phyloP scores from a whole-genome alignment of 129 eudicot species.

The Flaveria robusta region DNA sequence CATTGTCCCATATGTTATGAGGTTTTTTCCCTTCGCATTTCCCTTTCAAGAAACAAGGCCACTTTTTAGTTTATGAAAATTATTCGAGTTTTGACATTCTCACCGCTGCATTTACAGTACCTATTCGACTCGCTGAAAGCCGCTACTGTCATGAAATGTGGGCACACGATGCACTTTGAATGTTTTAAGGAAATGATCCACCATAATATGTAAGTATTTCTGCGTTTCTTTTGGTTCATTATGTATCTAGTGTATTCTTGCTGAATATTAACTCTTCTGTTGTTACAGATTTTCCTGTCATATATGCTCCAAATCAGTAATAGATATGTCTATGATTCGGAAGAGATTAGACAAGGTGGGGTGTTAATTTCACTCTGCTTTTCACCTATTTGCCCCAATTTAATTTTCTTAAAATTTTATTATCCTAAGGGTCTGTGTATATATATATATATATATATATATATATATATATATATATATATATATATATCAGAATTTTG shows the following conservation, averaged over 20 bases:
- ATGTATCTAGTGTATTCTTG: neutral
- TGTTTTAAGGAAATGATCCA: constrained; percentile 77
- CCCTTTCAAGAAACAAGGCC: neutral
- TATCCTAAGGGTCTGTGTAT: neutral
- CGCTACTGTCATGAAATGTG: constrained; percentile 87
- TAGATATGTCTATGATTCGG: constrained; percentile 84
- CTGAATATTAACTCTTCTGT: neutral
- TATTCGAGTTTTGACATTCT: neutral
- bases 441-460: too few relatives aligned
- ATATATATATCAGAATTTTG: neutral
- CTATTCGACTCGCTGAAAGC: constrained; percentile 88
- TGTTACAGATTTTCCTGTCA: constrained; percentile 73
- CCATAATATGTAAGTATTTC: constrained; percentile 68
- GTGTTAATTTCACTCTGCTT: too few relatives aligned
- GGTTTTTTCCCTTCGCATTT: constrained; percentile 41
- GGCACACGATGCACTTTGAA: constrained; percentile 92
- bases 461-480: too few relatives aligned
- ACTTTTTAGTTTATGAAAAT: neutral
- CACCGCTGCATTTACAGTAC: constrained; percentile 49
- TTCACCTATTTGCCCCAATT: too few relatives aligned
- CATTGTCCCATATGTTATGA: constrained; percentile 95
- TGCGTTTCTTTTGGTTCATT: neutral
- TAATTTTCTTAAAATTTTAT: neutral
- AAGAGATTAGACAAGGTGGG: constrained; percentile 76
- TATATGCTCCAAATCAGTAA: constrained; percentile 77